Evolutionary conservation across 495 filamentous ascomycete genomes (phyloP).

Genomic region (Massariosphaeria phaeospora): DNA sequence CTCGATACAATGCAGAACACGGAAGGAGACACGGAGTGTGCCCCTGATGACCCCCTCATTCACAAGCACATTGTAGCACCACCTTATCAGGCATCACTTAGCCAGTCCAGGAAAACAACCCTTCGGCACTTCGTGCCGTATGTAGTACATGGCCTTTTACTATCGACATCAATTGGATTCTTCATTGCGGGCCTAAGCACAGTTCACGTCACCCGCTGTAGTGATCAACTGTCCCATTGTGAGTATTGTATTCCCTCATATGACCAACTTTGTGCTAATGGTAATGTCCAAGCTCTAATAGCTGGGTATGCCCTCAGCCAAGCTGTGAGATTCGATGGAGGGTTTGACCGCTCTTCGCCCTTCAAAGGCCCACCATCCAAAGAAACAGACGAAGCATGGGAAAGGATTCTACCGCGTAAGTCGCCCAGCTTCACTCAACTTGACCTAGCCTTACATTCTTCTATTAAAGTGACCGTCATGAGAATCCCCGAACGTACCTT

Average conservation of each 20-base stretch:
- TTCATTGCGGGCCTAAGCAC: background rate
- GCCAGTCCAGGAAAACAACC: too few species aligned
- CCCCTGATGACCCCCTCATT: too few species aligned
- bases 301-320: background rate
- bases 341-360: slow-evolving; percentile 1
- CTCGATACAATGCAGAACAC: too few species aligned
- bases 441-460: background rate
- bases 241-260: background rate
- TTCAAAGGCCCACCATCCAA: slow-evolving; percentile 15
- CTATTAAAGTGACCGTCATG: background rate
- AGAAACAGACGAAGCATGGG: slow-evolving; percentile 13
- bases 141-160: background rate
- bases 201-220: background rate
- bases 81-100: too few species aligned
- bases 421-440: background rate
- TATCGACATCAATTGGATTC: background rate
- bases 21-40: too few species aligned
- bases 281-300: background rate
- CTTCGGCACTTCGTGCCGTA: too few species aligned
- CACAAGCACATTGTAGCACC: too few species aligned
- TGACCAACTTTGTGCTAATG: background rate
- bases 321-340: slow-evolving; percentile 9
- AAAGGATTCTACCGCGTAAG: background rate
- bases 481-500: slow-evolving; percentile 2
- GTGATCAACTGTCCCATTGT: too few species aligned